A percentile compares a stretch with the other conserved stretches of the same genome.
phyloP scores from a whole-genome alignment of 495 filamentous ascomycete genomes.

The Penicillium parvum region DNA sequence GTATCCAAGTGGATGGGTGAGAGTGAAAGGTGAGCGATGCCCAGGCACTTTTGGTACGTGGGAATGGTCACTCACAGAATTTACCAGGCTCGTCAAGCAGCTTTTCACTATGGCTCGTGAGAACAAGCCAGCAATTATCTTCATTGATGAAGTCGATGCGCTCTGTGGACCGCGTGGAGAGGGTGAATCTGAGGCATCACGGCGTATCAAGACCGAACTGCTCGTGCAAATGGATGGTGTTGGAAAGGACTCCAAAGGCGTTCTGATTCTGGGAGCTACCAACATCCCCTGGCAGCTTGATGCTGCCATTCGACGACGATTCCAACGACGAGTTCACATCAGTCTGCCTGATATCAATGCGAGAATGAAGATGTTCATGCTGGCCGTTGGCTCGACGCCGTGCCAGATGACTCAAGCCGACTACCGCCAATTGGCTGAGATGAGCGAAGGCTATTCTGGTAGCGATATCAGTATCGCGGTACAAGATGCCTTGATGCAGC shows the following conservation, averaged over 20 bases:
- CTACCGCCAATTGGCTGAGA: conserved; percentile 69
- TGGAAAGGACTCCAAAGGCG: conserved; percentile 86
- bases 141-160: conserved; percentile 98
- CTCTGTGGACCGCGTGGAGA: conserved; percentile 94
- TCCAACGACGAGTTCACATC: conserved; percentile 95
- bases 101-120: conserved; percentile 97
- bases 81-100: conserved; percentile 82
- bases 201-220: conserved; percentile 97
- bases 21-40: conserved; percentile 86
- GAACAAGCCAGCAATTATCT: conserved; percentile 97
- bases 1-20: conserved; percentile 99
- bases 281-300: conserved; percentile 99
- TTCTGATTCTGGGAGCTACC: conserved; percentile 92
- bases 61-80: no score
- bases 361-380: conserved; percentile 94
- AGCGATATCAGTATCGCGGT: conserved; percentile 96
- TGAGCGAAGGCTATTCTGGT: conserved; percentile 91
- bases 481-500: conserved; percentile 97
- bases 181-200: conserved; percentile 94
- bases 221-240: conserved; percentile 99
- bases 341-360: conserved; percentile 82
- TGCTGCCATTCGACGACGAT: conserved; percentile 93
- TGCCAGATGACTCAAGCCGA: conserved; percentile 78
- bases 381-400: conserved; percentile 84
- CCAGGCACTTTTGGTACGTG: no score